Percentiles rank a stretch among this genome's conserved stretches.
Evolutionary conservation across 768 basidiomycete genomes (phyloP).

Genomic region (Tricholoma hemisulphureum): DNA sequence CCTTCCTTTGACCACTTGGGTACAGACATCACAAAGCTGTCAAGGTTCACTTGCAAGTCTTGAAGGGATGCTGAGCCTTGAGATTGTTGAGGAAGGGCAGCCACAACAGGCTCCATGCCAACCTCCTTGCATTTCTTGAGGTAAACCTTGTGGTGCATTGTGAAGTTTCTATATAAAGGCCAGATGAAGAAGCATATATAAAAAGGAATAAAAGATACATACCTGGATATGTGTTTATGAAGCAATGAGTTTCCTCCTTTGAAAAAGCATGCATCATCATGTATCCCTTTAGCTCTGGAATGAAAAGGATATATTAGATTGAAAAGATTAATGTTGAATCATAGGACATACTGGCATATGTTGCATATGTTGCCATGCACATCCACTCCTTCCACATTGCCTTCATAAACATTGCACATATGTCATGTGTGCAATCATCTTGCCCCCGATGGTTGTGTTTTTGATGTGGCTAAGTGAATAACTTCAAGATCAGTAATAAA

Average conservation of each 20-base stretch:
- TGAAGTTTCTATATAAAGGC: neutral
- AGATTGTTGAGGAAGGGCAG: neutral
- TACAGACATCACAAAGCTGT: conserved; percentile 3
- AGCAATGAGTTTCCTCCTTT: neutral
- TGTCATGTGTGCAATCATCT: conserved; percentile 5
- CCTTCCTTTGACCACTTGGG: conserved; percentile 12
- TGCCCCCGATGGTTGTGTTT: conserved; percentile 5
- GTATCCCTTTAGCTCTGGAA: no score
- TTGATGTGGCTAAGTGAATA: no score
- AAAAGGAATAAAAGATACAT: neutral
- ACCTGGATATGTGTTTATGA: conserved; percentile 6
- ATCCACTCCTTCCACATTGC: neutral
- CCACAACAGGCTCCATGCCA: neutral
- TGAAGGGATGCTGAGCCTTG: neutral
- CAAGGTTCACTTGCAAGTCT: conserved; percentile 3
- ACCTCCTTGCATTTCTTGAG: neutral
- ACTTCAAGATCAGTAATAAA: no score
- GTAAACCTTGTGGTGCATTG: neutral
- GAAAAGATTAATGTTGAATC: no score
- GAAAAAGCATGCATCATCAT: no score
- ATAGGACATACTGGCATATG: neutral
- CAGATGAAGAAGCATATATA: neutral
- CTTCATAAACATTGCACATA: conserved; percentile 1
- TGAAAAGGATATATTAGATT: no score
- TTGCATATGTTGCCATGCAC: no score